Evolutionary conservation across 352 stramenopile species (phyloP).

Genomic region (Pythium folliculosum): DNA sequence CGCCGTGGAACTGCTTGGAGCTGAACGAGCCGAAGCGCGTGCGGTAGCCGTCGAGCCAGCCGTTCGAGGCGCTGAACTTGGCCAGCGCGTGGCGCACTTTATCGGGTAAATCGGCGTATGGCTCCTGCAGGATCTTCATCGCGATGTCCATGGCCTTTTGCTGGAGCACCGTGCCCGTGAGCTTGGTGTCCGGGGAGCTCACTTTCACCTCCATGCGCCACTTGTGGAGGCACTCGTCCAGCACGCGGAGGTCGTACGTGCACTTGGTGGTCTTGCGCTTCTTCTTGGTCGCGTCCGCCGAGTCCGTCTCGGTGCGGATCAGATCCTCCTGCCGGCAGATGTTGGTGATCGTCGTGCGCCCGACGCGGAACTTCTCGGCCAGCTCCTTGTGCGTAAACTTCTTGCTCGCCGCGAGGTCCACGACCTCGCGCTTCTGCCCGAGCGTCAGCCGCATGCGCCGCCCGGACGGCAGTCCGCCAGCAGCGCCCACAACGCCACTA

Average conservation of each 20-base stretch:
- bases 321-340: conserved; percentile 83
- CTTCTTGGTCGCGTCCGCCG: conserved; percentile 83
- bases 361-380: conserved; percentile 79
- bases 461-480: conserved; percentile 17
- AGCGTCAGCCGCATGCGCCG: conserved; percentile 78
- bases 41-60: conserved; percentile 85
- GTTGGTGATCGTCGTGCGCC: conserved; percentile 85
- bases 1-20: conserved; percentile 56
- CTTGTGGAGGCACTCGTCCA: conserved; percentile 87
- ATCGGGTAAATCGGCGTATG: conserved; percentile 65
- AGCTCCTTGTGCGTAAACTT: conserved; percentile 86
- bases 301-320: conserved; percentile 86
- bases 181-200: conserved; percentile 72
- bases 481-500: too few species aligned
- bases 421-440: conserved; percentile 84
- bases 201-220: conserved; percentile 87
- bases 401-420: conserved; percentile 81
- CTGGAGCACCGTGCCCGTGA: conserved; percentile 81
- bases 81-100: conserved; percentile 71
- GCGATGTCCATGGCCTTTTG: conserved; percentile 84
- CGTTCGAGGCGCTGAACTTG: conserved; percentile 84
- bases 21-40: conserved; percentile 84
- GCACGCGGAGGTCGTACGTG: conserved; percentile 76
- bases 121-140: conserved; percentile 74
- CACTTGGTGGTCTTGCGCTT: conserved; percentile 86